These are phyloP conservation scores for Phaseolus lunatus DNA, from an alignment of 306 rosid species.

Conservation along the genomic window DNA sequence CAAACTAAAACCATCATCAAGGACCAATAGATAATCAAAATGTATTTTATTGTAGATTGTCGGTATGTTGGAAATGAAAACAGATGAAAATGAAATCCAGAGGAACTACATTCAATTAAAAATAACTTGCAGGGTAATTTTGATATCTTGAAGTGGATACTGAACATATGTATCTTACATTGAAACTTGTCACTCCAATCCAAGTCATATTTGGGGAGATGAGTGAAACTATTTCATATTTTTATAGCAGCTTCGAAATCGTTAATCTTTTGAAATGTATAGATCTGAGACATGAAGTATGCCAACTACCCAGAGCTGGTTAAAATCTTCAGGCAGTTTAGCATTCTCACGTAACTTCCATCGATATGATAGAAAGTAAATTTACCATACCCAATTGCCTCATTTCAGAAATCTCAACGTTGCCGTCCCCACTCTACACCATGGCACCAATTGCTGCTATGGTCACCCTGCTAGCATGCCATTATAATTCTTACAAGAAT, in stretches of 20 bases:
- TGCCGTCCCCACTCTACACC: not conserved
- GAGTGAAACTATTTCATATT: not conserved
- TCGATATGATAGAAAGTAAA: not conserved
- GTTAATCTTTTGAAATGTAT: constrained; percentile 4
- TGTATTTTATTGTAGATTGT: constrained; percentile 20
- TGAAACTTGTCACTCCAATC: constrained; percentile 4
- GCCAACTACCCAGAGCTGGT: not conserved
- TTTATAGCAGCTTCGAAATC: constrained; percentile 15
- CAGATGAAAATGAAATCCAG: not conserved
- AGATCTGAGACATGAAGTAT: constrained; percentile 13
- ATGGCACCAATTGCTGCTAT: not conserved
- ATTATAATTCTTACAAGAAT: not conserved
- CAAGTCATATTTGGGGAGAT: not conserved
- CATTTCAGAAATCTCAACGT: not conserved
- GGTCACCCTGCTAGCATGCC: not conserved
- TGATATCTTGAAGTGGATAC: not conserved
- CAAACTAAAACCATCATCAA: not conserved
- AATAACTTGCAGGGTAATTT: constrained; percentile 18
- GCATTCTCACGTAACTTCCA: not conserved
- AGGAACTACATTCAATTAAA: constrained; percentile 1
- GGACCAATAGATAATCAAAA: constrained; percentile 15
- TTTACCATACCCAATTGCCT: constrained; percentile 7
- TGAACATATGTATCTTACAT: not conserved
- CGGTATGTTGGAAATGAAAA: not conserved
- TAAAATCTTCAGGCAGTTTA: constrained; percentile 20